A percentile compares a stretch with the other conserved stretches of the same genome.
phyloP scores from a whole-genome alignment of 1,284 basidiomycete species.

The Ceratobasidium sp. region DNA sequence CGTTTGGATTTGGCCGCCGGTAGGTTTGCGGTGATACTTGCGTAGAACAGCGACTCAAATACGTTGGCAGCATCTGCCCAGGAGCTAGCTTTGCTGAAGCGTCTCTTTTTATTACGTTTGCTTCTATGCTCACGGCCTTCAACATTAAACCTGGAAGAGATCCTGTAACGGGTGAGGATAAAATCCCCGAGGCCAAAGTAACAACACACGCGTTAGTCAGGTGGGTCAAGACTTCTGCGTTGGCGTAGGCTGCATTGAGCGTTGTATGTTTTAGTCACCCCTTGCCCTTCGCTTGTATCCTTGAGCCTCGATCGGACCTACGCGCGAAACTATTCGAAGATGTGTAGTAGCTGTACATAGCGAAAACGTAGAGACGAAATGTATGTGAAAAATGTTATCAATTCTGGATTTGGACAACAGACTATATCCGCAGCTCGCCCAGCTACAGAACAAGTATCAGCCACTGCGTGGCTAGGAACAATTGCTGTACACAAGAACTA shows the following conservation, averaged over 20 bases:
- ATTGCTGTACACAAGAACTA: no score
- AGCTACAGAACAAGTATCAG: no score
- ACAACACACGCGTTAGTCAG: no score
- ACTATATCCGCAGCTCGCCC: no score
- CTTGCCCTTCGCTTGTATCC: neutral
- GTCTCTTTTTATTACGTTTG: no score
- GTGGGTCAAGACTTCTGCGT: neutral
- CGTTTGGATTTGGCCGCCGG: conserved; percentile 26
- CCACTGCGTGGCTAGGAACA: no score
- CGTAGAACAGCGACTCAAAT: no score
- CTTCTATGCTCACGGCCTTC: conserved; percentile 20
- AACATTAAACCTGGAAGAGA: conserved; percentile 9
- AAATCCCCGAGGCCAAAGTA: conserved; percentile 4
- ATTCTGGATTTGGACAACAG: no score
- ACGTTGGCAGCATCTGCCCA: conserved; percentile 5
- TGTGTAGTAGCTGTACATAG: neutral
- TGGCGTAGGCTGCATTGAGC: neutral
- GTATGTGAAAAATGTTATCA: no score
- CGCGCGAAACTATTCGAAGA: neutral
- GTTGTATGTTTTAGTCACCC: neutral
- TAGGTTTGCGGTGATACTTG: neutral
- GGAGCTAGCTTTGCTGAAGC: conserved; percentile 28
- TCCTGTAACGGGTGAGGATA: neutral
- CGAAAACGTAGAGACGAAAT: no score
- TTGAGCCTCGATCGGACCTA: neutral